A percentile compares a stretch with the other conserved stretches of the same genome.
phyloP scores from a whole-genome alignment of 495 filamentous ascomycete species.

The Aspergillus ostianus region DNA sequence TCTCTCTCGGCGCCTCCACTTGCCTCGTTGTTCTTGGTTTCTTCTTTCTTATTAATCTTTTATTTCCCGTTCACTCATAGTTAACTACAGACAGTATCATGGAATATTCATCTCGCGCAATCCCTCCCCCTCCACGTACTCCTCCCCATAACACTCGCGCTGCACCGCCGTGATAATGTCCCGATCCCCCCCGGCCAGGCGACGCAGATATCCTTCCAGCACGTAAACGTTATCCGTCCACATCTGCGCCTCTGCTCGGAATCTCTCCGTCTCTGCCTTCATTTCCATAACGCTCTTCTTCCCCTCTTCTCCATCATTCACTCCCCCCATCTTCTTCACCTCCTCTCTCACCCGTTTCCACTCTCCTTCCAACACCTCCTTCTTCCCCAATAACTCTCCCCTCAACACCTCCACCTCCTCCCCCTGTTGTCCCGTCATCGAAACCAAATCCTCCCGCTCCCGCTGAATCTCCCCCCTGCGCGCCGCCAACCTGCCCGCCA shows the following conservation, averaged over 20 bases:
- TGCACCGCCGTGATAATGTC: constrained; percentile 51
- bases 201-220: constrained; percentile 59
- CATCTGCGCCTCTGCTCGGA: constrained; percentile 46
- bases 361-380: constrained; percentile 28
- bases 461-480: constrained; percentile 6
- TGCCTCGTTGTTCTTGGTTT: constrained; percentile 5
- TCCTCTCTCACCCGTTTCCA: constrained; percentile 24
- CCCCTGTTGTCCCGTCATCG: constrained; percentile 8
- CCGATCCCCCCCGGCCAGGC: constrained; percentile 49
- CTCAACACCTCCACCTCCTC: constrained; percentile 21
- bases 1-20: constrained; percentile 19
- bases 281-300: constrained; percentile 52
- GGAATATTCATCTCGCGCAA: constrained; percentile 57
- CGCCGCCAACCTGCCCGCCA: constrained; percentile 23
- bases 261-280: constrained; percentile 46
- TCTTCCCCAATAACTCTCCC: constrained; percentile 22
- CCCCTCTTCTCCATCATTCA: constrained; percentile 45
- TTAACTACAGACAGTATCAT: too few relatives aligned
- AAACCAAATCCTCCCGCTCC: background rate
- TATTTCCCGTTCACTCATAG: too few relatives aligned
- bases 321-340: constrained; percentile 22
- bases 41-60: constrained; percentile 1
- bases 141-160: constrained; percentile 58
- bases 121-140: constrained; percentile 62
- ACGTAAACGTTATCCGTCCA: constrained; percentile 65